A percentile compares a stretch with the other conserved stretches of the same genome.
Conservation (phyloP, 2,329 filamentous ascomycete species). For the Aspergillus sp. region DNA sequence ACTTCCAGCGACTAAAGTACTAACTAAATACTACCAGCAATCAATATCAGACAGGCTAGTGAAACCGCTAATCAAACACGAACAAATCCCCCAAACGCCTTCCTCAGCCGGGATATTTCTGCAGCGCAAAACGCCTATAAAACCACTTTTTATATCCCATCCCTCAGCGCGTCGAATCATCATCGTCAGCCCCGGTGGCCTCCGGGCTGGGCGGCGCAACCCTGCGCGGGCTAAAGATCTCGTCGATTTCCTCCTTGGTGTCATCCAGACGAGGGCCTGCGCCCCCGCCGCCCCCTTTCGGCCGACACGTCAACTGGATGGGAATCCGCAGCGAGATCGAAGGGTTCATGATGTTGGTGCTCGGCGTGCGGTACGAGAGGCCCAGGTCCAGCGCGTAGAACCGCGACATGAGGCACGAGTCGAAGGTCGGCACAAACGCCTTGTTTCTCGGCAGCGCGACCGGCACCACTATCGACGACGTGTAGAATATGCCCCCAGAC, state of each 20-base stretch:
- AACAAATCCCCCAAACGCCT: too few relatives aligned
- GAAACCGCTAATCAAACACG: too few relatives aligned
- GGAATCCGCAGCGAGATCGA: slow-evolving; percentile 34
- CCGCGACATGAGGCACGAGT: slow-evolving; percentile 58
- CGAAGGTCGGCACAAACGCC: slow-evolving; percentile 59
- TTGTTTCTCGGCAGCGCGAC: slow-evolving; percentile 53
- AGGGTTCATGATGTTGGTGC: slow-evolving; percentile 32
- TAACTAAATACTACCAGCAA: too few relatives aligned
- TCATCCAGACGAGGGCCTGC: slow-evolving; percentile 6
- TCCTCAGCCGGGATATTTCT: too few relatives aligned
- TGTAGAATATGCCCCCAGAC: slow-evolving; percentile 46
- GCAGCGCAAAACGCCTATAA: too few relatives aligned
- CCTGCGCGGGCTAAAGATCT: slow-evolving; percentile 20
- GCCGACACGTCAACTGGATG: slow-evolving; percentile 30
- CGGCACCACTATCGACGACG: slow-evolving; percentile 53
- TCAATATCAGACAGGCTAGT: too few relatives aligned
- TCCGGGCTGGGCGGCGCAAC: slow-evolving; percentile 9
- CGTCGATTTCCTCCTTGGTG: slow-evolving; percentile 17
- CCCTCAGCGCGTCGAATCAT: too few relatives aligned
- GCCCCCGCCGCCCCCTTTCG: slow-evolving; percentile 5
- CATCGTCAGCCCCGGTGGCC: too few relatives aligned
- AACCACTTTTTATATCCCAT: too few relatives aligned
- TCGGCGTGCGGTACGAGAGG: slow-evolving; percentile 45
- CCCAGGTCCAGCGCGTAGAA: slow-evolving; percentile 53
- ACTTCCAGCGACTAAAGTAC: too few relatives aligned